phyloP scores from a whole-genome alignment of 768 basidiomycete genomes.

The Boletus tylopilopsis region DNA sequence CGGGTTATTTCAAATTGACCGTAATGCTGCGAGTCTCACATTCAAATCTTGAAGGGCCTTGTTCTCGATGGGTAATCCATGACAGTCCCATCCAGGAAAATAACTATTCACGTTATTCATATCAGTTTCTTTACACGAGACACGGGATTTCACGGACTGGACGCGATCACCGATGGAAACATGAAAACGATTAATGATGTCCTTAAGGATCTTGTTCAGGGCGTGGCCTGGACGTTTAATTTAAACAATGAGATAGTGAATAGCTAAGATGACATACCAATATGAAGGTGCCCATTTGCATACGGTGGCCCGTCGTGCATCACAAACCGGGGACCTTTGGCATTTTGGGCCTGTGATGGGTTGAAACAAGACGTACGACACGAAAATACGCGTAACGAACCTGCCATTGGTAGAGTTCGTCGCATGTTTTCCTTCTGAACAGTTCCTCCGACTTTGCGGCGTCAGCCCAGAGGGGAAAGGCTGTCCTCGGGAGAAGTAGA shows the following conservation, averaged over 20 bases:
- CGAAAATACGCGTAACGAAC: constrained; percentile 36
- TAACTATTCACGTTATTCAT: constrained; percentile 51
- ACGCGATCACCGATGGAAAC: constrained; percentile 73
- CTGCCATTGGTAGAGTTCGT: constrained; percentile 77
- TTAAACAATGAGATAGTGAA: neutral
- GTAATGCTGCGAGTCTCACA: constrained; percentile 36
- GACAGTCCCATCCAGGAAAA: constrained; percentile 96
- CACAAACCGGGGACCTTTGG: constrained; percentile 68
- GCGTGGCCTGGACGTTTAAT: constrained; percentile 68
- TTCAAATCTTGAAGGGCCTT: constrained; percentile 80
- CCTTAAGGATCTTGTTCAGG: constrained; percentile 93
- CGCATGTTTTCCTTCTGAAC: constrained; percentile 61
- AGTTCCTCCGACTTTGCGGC: constrained; percentile 56
- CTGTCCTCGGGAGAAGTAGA: constrained; percentile 76
- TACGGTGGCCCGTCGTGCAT: constrained; percentile 97
- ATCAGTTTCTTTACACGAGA: neutral
- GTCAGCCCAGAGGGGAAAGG: constrained; percentile 71
- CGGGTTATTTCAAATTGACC: neutral
- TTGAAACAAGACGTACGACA: neutral
- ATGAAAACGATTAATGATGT: constrained; percentile 89
- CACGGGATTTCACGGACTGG: constrained; percentile 52
- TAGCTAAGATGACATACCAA: constrained; percentile 51
- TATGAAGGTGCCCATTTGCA: constrained; percentile 94
- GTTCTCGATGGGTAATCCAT: constrained; percentile 95
- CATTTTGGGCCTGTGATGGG: constrained; percentile 55